Evolutionary conservation across 164 flowering plant genomes (phyloP).

Genomic region (Saururus chinensis): DNA sequence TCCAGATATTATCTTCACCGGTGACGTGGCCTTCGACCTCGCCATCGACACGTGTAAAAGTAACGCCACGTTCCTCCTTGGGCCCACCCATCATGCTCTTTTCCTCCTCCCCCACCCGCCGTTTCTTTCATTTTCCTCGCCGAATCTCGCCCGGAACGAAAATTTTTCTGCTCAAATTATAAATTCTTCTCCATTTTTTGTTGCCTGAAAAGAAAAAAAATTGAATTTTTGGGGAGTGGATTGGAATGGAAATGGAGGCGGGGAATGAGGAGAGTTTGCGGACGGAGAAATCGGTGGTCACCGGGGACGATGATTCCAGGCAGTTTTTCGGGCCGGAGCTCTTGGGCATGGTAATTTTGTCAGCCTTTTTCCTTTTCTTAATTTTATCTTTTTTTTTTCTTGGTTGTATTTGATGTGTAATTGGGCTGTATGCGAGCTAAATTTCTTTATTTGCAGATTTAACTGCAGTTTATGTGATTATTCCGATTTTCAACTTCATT

Average conservation of each 20-base stretch:
- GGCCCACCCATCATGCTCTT: neutral
- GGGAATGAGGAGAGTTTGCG: neutral
- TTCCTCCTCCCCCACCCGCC: neutral
- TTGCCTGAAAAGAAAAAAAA: too few relatives aligned
- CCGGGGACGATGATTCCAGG: neutral
- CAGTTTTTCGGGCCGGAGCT: neutral
- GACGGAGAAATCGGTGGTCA: neutral
- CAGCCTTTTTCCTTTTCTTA: neutral
- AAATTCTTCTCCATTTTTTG: too few relatives aligned
- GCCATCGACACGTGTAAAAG: slow-evolving; percentile 1
- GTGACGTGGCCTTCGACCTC: neutral
- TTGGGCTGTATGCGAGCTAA: too few relatives aligned
- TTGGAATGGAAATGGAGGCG: neutral
- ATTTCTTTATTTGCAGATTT: too few relatives aligned
- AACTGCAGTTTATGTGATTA: too few relatives aligned
- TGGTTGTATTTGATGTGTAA: too few relatives aligned
- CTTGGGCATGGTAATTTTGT: neutral
- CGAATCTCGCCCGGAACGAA: too few relatives aligned
- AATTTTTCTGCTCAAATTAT: too few relatives aligned
- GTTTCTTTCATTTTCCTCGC: too few relatives aligned
- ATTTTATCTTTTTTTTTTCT: too few relatives aligned
- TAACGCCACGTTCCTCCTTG: neutral
- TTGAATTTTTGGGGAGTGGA: too few relatives aligned
- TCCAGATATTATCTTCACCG: neutral
- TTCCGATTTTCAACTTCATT: too few relatives aligned